A percentile compares a stretch with the other conserved stretches of the same genome.
These are phyloP conservation scores for Apiotrichum montevideense DNA, from an alignment of 1,284 basidiomycete genomes.

Conservation along the genomic window DNA sequence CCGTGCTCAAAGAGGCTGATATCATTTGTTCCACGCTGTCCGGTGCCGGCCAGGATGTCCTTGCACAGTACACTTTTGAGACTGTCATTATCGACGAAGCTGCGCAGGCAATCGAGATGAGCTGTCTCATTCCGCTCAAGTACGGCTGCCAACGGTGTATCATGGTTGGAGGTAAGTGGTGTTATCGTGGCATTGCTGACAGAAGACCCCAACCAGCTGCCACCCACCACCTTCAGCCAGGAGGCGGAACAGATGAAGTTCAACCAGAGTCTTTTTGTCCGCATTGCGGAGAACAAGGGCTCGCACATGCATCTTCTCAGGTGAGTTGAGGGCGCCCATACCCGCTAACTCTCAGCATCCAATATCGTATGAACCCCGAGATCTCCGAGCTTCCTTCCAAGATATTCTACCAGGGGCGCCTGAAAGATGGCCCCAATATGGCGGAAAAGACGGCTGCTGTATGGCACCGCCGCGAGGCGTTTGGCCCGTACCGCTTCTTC, in stretches of 20 bases:
- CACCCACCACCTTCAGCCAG: conserved; percentile 89
- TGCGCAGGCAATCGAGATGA: conserved; percentile 92
- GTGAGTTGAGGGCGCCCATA: conserved; percentile 47
- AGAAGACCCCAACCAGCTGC: conserved; percentile 89
- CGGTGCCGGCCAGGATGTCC: conserved; percentile 81
- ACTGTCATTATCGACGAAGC: conserved; percentile 98
- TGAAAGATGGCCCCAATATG: conserved; percentile 88
- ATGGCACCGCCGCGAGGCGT: conserved; percentile 77
- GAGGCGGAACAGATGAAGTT: conserved; percentile 77
- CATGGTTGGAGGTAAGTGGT: conserved; percentile 78
- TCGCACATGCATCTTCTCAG: conserved; percentile 84
- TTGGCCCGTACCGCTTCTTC: conserved; percentile 86
- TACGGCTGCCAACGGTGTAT: conserved; percentile 80
- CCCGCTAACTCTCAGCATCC: conserved; percentile 54
- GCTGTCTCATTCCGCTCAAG: conserved; percentile 92
- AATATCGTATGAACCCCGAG: conserved; percentile 99
- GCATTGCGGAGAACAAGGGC: conserved; percentile 72
- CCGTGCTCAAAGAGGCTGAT: conserved; percentile 80
- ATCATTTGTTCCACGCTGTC: conserved; percentile 92
- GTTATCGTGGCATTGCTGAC: conserved; percentile 4
- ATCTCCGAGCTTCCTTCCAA: conserved; percentile 86
- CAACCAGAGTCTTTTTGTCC: conserved; percentile 86
- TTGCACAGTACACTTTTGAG: conserved; percentile 83
- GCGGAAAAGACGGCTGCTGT: conserved; percentile 68
- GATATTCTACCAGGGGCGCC: conserved; percentile 76